A percentile compares a stretch with the other conserved stretches of the same genome.
phyloP scores from a whole-genome alignment of 768 basidiomycete genomes.

The Boletus coccyginus region DNA sequence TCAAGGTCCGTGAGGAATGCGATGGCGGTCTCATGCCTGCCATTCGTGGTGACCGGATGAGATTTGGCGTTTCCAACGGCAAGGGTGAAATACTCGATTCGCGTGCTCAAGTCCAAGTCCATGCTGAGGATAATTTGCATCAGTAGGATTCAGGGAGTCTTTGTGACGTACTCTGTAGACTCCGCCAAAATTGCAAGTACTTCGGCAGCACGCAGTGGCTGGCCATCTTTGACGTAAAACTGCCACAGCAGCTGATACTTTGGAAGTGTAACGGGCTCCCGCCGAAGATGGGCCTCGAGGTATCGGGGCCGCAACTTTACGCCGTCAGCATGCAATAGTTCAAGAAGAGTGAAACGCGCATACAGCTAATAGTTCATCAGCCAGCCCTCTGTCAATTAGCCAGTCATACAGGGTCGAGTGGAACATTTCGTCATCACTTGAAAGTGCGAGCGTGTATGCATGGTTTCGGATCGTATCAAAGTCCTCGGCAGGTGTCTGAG shows the following conservation, averaged over 20 bases:
- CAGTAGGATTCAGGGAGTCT: not conserved
- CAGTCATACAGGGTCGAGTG: conserved; percentile 95
- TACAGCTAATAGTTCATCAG: conserved; percentile 90
- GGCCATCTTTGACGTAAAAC: conserved; percentile 91
- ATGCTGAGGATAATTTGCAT: conserved; percentile 43
- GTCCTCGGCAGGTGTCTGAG: conserved; percentile 41
- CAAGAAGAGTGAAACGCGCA: conserved; percentile 19
- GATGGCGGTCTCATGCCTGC: conserved; percentile 85
- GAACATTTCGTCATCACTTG: conserved; percentile 87
- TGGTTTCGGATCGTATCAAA: conserved; percentile 74
- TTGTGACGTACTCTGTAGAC: conserved; percentile 62
- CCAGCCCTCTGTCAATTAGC: conserved; percentile 75
- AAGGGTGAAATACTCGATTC: conserved; percentile 90
- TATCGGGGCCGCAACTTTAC: conserved; percentile 78
- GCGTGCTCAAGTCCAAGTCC: conserved; percentile 62
- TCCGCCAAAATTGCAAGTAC: conserved; percentile 83
- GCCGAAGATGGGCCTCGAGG: conserved; percentile 82
- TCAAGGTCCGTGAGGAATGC: conserved; percentile 93
- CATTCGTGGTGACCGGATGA: conserved; percentile 74
- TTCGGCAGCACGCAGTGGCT: conserved; percentile 84
- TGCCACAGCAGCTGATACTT: conserved; percentile 94
- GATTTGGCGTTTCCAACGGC: conserved; percentile 97
- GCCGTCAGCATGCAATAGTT: conserved; percentile 9
- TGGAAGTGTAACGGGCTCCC: conserved; percentile 75
- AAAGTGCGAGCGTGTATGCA: conserved; percentile 84